These are phyloP conservation scores for Cryptosporidium ubiquitum DNA, from an alignment of 169 alveolate species.

Conservation along the genomic window DNA sequence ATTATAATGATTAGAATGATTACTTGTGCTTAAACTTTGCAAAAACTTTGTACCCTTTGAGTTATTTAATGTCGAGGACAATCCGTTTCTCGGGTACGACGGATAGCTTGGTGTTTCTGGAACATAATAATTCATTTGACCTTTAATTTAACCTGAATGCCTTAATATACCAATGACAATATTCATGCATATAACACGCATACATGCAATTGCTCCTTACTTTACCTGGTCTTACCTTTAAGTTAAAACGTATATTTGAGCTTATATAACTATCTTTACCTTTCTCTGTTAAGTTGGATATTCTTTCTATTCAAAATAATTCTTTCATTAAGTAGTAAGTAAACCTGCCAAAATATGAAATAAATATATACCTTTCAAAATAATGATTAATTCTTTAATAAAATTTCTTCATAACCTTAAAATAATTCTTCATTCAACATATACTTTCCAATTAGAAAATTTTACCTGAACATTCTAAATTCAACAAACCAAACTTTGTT, in stretches of 20 bases:
- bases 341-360: not conserved
- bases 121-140: conserved; percentile 1
- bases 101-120: conserved; percentile 17
- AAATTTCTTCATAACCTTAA: not conserved
- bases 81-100: not conserved
- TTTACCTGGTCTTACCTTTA: no score
- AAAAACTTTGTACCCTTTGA: not conserved
- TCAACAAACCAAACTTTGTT: no score
- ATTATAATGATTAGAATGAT: not conserved
- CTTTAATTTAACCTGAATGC: not conserved
- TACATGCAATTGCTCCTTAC: not conserved
- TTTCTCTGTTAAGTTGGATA: not conserved
- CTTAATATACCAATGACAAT: not conserved
- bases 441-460: not conserved
- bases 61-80: not conserved
- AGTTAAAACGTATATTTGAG: no score
- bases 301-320: not conserved
- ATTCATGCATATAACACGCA: not conserved
- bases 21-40: not conserved
- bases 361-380: not conserved
- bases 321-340: not conserved
- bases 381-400: not conserved
- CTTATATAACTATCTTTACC: no score
- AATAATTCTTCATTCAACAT: no score
- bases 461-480: no score